Evolutionary conservation across 306 rosid genomes (phyloP).

Genomic region (Erythrophleum fordii): DNA sequence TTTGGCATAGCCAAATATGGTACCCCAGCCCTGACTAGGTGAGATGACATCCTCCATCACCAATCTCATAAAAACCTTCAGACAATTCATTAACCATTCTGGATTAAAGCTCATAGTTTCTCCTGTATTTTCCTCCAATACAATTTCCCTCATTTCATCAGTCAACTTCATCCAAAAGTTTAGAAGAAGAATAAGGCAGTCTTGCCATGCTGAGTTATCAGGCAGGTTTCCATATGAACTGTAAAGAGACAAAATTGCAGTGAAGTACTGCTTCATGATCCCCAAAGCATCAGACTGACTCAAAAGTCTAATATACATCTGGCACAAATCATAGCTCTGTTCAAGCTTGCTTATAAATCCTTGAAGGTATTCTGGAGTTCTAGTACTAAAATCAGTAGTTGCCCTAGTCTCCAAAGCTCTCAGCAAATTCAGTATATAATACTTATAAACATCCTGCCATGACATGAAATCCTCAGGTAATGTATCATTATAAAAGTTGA

Average conservation of each 20-base stretch:
- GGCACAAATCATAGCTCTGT: constrained; percentile 70
- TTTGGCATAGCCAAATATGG: constrained; percentile 60
- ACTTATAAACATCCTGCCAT: constrained; percentile 85
- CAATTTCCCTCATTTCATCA: constrained; percentile 80
- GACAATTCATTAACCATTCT: constrained; percentile 67
- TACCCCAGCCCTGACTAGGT: constrained; percentile 93
- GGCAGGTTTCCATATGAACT: constrained; percentile 64
- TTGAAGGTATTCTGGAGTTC: constrained; percentile 78
- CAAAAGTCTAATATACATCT: constrained; percentile 64
- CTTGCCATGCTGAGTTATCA: constrained; percentile 94
- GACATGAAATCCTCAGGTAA: constrained; percentile 76
- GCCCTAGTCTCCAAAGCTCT: constrained; percentile 64
- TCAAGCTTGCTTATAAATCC: constrained; percentile 76
- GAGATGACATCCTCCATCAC: constrained; percentile 89
- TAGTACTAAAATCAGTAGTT: constrained; percentile 48
- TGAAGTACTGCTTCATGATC: constrained; percentile 75
- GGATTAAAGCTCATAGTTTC: constrained; percentile 56
- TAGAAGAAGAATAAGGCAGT: constrained; percentile 80
- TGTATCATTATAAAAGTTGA: constrained; percentile 53
- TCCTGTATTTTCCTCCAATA: constrained; percentile 49
- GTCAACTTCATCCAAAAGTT: constrained; percentile 83
- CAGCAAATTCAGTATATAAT: constrained; percentile 61
- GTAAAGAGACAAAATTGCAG: constrained; percentile 63
- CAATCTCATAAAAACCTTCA: constrained; percentile 75
- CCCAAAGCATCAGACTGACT: constrained; percentile 73